Evolutionary conservation across 805 yeast species (phyloP), one percentile per base, ranked within the genome.

Genomic region (Schwanniomyces occidentalis): DNA sequence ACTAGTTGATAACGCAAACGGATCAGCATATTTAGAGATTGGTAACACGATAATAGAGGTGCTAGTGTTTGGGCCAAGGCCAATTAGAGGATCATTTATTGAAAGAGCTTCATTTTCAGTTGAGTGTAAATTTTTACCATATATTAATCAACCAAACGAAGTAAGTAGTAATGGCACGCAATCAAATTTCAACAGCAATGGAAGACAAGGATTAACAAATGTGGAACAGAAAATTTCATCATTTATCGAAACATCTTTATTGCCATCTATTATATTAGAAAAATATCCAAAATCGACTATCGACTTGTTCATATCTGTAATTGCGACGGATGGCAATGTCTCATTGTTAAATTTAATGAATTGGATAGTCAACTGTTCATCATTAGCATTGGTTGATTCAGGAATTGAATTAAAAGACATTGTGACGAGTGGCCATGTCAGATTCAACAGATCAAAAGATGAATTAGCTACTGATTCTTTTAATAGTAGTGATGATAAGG

Each of bases 261-360:
- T 70, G 16, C 75, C 82, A 6, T 59, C 80, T 1, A 67, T 85
- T 2, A 46, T 82, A 13, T 63, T 87, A 21, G 76, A 76, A 9
- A 80, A 81, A 42, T 93, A 93, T 56, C 97, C 98, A 4, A 91
- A 91, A 58, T 85, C 96, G 2, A 80, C 90, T 13, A 86, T 91
- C 38, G 93, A 83, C 51, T 73, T 91, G 10, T 82, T 81, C 42
- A 66, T 93, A 5, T 76, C 82, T 24, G 65, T 91, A 6, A 71
- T 90, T 18, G 69, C 82, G n/a, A 52, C 65, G 3, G 68, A 67
- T 24, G 40, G 38, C 5, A 48, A 52, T 31, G 49, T 58, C 8
- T 52, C 54, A 6, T 49, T 69, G 31, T 49, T 66, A 28, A 65
- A 73, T 30, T 58, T 73, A 34, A 54, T 67, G 15, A 69, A 73